Conservation (phyloP, 192 early-diverging fungal species). For the Gigaspora rosea region DNA sequence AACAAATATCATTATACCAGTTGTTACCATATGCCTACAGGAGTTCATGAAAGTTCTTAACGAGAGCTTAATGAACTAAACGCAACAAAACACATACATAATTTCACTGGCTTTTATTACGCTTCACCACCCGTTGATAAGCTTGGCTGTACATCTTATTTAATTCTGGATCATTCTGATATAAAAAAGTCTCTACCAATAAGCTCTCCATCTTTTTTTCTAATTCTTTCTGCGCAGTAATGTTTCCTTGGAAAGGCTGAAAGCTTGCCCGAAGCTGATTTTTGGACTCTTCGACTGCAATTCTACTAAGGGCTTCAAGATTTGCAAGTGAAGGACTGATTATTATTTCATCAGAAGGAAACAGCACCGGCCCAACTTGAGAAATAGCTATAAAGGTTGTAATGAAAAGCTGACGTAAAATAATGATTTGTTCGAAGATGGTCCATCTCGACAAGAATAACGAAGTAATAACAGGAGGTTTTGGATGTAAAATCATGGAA, state of each 20-base stretch:
- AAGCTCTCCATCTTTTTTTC: constrained; percentile 47
- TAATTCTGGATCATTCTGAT: constrained; percentile 25
- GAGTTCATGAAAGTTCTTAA: not conserved
- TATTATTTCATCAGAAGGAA: constrained; percentile 40
- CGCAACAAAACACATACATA: not conserved
- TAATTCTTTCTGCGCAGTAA: constrained; percentile 37
- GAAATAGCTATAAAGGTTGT: constrained; percentile 49
- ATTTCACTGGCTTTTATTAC: not conserved
- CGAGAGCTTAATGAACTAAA: not conserved
- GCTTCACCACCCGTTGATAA: not conserved
- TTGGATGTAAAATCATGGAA: constrained; percentile 42
- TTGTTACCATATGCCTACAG: too few species aligned
- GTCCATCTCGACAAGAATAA: constrained; percentile 38
- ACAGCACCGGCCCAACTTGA: constrained; percentile 50
- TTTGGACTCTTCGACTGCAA: constrained; percentile 41
- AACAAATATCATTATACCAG: too few species aligned
- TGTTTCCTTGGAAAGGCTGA: constrained; percentile 44
- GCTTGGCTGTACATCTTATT: constrained; percentile 16
- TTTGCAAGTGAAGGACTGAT: constrained; percentile 30
- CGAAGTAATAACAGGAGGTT: constrained; percentile 31
- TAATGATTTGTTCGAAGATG: constrained; percentile 46
- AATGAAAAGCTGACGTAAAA: constrained; percentile 48
- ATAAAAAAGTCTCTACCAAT: constrained; percentile 36
- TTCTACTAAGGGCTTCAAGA: constrained; percentile 42
- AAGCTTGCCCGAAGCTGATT: constrained; percentile 38